Evolutionary conservation across 2,329 filamentous ascomycete species (phyloP), one percentile per base, ranked within the genome.

Genomic region (Colletotrichum noveboracense): DNA sequence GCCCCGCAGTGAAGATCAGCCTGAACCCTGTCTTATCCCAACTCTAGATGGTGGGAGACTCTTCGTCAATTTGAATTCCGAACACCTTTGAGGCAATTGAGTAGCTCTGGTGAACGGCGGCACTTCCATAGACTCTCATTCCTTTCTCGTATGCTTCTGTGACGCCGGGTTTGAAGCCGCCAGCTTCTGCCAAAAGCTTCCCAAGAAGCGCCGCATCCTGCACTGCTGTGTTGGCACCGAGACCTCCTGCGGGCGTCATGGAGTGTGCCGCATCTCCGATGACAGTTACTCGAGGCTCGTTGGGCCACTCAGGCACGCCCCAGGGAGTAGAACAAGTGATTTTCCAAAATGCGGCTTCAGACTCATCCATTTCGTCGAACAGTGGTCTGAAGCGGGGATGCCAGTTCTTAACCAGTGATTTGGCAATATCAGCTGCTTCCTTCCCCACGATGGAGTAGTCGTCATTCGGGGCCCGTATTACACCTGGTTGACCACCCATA

Each of bases 281-380:
- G 2, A 91, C 85, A 0, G 90, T 92, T 10, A 92, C 90, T 0
- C 91, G 86, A 1, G 88, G 87, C 71, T 91, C 87, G 66, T 91
- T 93, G 13, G 83, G 79, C 92, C 92, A 93, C 64, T 89, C 86
- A 0, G 91, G 91, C 0, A 93, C 90, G 3, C 91, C 91, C 1
- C 85, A 85, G 0, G 91, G 92, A 1, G 86, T 88, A 0, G 91
- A 92, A 79, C 91, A 93, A 4, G 91, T 93, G 65, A 93, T 93
- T 79, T 93, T 93, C 91, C 91, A 93, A 77, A 93, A 93, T 92
- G 2, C 38, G 10, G 38, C 38, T 12, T 48, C 38, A 48, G 38
- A 48, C 18, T 48, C 38, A 48, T 48, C 38, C 38, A 48, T 48
- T 48, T n/a, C 38, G 18, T 48, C 38, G 18, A 48, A 48, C 0